Evolutionary conservation across 2,329 filamentous ascomycete species (phyloP).

Genomic region (Didymella glomerata): DNA sequence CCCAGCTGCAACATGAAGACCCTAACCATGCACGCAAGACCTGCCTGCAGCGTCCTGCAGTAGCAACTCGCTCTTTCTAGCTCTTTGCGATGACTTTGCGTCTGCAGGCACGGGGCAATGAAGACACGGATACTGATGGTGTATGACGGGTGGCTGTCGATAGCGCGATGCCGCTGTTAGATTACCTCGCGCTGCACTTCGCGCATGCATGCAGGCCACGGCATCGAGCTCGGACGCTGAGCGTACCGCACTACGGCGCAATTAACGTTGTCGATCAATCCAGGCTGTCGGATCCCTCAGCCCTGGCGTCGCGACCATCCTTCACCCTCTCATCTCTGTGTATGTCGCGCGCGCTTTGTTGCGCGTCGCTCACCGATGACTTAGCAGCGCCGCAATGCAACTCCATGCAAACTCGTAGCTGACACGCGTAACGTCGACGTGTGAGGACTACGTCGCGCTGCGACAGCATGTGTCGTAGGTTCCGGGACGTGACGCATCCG

Average conservation of each 20-base stretch:
- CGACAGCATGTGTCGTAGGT: conserved; percentile 42
- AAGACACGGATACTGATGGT: neutral
- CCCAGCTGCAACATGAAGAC: conserved; percentile 7
- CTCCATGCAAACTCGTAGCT: conserved; percentile 9
- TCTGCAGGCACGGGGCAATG: conserved; percentile 2
- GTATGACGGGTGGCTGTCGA: conserved; percentile 3
- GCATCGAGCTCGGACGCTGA: conserved; percentile 8
- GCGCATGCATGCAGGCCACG: conserved; percentile 7
- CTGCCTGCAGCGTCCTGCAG: conserved; percentile 1
- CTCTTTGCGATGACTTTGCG: neutral
- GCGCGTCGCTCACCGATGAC: conserved; percentile 9
- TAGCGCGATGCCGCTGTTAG: neutral
- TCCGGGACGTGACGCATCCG: conserved; percentile 47
- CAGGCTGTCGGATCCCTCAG: conserved; percentile 19
- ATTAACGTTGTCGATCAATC: conserved; percentile 25
- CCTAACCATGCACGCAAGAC: conserved; percentile 3
- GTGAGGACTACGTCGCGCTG: conserved; percentile 21
- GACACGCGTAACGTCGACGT: conserved; percentile 17
- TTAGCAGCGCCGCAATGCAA: neutral
- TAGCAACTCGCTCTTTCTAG: neutral
- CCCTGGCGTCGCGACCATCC: conserved; percentile 11
- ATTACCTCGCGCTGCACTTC: neutral
- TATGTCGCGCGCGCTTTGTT: conserved; percentile 2
- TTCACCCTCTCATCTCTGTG: conserved; percentile 20
- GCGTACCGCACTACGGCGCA: conserved; percentile 16